These are phyloP conservation scores for Fusarium metavorans DNA, from an alignment of 2,329 filamentous ascomycete species.

Conservation along the genomic window DNA sequence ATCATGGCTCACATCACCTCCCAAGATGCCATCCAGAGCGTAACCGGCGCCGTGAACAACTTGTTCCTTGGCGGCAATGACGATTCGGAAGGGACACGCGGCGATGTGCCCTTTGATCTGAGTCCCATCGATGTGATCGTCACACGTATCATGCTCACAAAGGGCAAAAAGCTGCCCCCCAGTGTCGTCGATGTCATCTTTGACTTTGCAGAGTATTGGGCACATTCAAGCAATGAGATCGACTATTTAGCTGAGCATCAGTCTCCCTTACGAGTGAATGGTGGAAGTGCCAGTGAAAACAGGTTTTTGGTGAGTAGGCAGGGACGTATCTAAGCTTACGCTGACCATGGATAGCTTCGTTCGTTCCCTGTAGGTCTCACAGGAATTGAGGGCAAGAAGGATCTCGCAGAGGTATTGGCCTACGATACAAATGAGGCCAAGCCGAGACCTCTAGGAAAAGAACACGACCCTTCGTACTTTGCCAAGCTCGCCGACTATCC, in stretches of 20 bases:
- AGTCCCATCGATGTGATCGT: constrained; percentile 62
- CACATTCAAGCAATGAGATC: constrained; percentile 56
- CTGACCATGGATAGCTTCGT: constrained; percentile 47
- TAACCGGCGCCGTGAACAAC: constrained; percentile 22
- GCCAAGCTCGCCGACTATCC: constrained; percentile 53
- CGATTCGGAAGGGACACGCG: neutral
- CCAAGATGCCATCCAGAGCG: constrained; percentile 29
- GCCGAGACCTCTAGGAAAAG: constrained; percentile 42
- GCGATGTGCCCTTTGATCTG: constrained; percentile 47
- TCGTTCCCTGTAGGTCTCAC: constrained; percentile 55
- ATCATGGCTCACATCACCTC: constrained; percentile 47
- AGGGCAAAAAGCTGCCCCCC: constrained; percentile 59
- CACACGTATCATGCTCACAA: constrained; percentile 61
- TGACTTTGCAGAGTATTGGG: constrained; percentile 74
- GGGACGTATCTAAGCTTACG: too few relatives aligned
- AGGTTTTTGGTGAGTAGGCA: constrained; percentile 49
- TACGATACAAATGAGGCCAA: constrained; percentile 47
- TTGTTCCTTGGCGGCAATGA: neutral
- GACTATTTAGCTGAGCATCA: constrained; percentile 43
- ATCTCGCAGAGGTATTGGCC: constrained; percentile 43
- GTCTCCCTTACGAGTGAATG: constrained; percentile 39
- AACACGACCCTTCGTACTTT: constrained; percentile 48
- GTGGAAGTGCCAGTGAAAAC: constrained; percentile 43
- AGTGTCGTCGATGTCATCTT: constrained; percentile 69
- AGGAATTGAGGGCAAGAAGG: constrained; percentile 40